phyloP scores from a whole-genome alignment of 495 filamentous ascomycete genomes.

The Platismatia glauca region DNA sequence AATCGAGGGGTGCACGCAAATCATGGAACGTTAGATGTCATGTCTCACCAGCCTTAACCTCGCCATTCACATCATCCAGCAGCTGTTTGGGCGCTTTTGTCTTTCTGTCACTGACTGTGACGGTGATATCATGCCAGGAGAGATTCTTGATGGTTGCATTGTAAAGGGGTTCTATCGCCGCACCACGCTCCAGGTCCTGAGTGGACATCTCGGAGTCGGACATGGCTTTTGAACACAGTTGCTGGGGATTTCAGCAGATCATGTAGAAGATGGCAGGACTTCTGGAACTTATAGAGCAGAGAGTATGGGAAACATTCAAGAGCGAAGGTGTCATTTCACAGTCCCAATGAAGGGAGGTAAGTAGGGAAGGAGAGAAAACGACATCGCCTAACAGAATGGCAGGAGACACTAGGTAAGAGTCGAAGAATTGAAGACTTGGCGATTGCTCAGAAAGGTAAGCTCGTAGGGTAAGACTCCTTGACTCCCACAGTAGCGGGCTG shows the following conservation, averaged over 20 bases:
- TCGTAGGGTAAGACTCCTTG: neutral
- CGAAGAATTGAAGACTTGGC: neutral
- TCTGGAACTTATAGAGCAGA: neutral
- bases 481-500: too few relatives aligned
- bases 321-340: neutral
- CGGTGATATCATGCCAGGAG: constrained; percentile 52
- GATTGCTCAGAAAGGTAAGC: neutral
- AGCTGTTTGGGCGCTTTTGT: constrained; percentile 50
- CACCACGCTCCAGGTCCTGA: neutral
- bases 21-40: neutral
- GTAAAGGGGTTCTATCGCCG: neutral
- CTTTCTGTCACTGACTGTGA: constrained; percentile 59
- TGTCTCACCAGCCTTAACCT: constrained; percentile 39
- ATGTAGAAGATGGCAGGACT: neutral
- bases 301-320: neutral
- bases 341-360: neutral
- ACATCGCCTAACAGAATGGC: neutral
- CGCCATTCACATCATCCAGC: constrained; percentile 43
- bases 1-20: constrained; percentile 12
- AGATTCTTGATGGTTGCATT: constrained; percentile 41
- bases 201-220: neutral
- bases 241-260: neutral
- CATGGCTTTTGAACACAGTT: neutral
- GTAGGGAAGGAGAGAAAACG: neutral
- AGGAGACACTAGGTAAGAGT: neutral